These are phyloP conservation scores for sorghum (Sorghum bicolor) DNA, from an alignment of 176 grass and related monocot species.

Conservation along the genomic window DNA sequence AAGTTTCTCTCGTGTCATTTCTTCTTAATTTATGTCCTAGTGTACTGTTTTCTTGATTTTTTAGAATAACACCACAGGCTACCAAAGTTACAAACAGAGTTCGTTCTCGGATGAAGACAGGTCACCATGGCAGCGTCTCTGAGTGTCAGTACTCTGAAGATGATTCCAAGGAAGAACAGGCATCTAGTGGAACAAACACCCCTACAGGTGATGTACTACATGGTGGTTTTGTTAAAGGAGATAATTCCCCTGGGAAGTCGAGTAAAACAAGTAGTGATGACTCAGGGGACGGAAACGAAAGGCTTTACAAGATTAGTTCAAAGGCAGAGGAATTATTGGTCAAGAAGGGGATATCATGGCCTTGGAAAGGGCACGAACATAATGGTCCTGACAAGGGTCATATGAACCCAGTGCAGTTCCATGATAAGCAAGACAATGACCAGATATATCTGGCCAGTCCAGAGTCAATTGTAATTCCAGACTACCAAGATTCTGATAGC, in stretches of 20 bases:
- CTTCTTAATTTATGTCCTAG: constrained; percentile 30
- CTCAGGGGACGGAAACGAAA: constrained; percentile 43
- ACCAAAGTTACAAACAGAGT: constrained; percentile 82
- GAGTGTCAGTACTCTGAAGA: constrained; percentile 37
- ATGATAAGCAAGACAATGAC: constrained; percentile 55
- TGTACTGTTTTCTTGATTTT: constrained; percentile 41
- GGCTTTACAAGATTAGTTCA: constrained; percentile 60
- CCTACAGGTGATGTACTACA: constrained; percentile 10
- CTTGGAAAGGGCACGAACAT: constrained; percentile 61
- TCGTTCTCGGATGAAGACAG: constrained; percentile 42
- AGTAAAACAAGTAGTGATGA: constrained; percentile 56
- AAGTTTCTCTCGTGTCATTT: constrained; percentile 13
- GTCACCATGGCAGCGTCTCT: constrained; percentile 10
- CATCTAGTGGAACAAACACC: constrained; percentile 45
- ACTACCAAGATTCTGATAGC: constrained; percentile 27
- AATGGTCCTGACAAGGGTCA: constrained; percentile 36
- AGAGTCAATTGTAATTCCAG: constrained; percentile 48
- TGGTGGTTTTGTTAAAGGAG: constrained; percentile 8
- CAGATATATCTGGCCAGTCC: constrained; percentile 22
- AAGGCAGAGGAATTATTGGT: constrained; percentile 59
- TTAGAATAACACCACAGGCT: constrained; percentile 66
- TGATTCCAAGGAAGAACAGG: constrained; percentile 42
- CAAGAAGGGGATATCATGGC: constrained; percentile 69
- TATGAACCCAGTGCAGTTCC: constrained; percentile 30
- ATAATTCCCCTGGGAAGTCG: constrained; percentile 25